A percentile compares a stretch with the other conserved stretches of the same genome.
phyloP scores from a whole-genome alignment of 331 rosid species.

The Telfairia occidentalis region DNA sequence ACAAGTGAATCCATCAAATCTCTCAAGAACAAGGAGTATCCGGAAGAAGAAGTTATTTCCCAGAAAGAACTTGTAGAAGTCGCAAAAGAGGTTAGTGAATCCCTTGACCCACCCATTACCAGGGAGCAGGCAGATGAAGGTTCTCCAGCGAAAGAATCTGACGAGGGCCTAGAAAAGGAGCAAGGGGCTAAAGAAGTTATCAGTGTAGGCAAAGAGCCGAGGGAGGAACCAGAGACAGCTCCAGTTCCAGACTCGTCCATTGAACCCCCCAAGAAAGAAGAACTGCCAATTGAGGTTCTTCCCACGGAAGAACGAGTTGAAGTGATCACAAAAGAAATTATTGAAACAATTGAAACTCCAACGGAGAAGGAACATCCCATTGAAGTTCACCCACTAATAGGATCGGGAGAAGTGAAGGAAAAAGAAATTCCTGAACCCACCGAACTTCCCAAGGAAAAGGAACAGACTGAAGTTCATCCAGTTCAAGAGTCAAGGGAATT shows the following conservation, averaged over 20 bases:
- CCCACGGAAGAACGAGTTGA: neutral
- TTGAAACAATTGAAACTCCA: neutral
- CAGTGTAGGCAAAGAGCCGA: neutral
- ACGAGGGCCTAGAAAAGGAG: neutral
- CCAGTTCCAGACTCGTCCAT: neutral
- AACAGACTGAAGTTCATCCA: neutral
- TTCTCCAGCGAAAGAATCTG: neutral
- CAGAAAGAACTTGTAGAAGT: neutral
- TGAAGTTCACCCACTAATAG: constrained; percentile 22
- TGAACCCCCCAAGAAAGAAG: constrained; percentile 9
- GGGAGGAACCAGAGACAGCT: neutral
- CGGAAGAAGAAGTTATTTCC: constrained; percentile 18
- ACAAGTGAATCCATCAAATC: constrained; percentile 1
- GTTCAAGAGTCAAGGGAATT: neutral
- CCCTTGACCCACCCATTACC: neutral
- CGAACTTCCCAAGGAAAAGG: neutral
- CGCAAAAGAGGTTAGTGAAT: neutral
- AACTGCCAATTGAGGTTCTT: neutral
- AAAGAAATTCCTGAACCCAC: constrained; percentile 18
- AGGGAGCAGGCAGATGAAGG: constrained; percentile 15
- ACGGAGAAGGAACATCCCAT: constrained; percentile 19
- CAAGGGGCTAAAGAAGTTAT: neutral
- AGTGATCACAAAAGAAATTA: neutral
- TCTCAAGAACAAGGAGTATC: constrained; percentile 16
- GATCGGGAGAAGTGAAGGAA: constrained; percentile 16